Conservation (phyloP, 2,329 filamentous ascomycete genomes). For the Lachnellula hyalina region DNA sequence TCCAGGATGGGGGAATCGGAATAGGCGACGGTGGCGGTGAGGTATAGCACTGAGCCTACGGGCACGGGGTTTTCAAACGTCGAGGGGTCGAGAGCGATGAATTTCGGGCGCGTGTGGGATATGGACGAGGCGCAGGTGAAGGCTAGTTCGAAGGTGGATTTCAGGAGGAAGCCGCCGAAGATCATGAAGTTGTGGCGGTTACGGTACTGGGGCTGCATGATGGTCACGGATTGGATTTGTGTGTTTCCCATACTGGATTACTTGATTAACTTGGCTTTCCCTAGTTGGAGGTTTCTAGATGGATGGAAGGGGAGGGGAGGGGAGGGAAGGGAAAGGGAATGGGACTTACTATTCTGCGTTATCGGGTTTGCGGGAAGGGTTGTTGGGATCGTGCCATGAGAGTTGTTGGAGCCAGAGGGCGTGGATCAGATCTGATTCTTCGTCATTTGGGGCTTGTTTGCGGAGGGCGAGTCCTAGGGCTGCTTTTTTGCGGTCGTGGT, state of each 20-base stretch:
- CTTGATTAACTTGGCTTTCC: not conserved
- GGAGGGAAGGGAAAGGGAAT: too few relatives aligned
- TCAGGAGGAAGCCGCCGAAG: conserved; percentile 66
- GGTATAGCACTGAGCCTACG: conserved; percentile 64
- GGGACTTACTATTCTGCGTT: conserved; percentile 38
- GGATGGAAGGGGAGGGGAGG: not conserved
- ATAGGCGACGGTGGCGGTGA: conserved; percentile 62
- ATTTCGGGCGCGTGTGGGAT: conserved; percentile 60
- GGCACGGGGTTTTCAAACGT: conserved; percentile 70
- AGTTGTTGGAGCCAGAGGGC: conserved; percentile 63
- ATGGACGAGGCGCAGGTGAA: conserved; percentile 67
- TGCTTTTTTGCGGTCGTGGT: conserved; percentile 61
- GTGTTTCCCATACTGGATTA: conserved; percentile 56
- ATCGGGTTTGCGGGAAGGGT: conserved; percentile 45
- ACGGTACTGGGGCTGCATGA: conserved; percentile 68
- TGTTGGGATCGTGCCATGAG: conserved; percentile 56
- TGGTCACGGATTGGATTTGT: conserved; percentile 58
- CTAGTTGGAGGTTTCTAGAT: not conserved
- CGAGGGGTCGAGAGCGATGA: conserved; percentile 63
- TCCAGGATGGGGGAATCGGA: conserved; percentile 52
- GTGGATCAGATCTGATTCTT: conserved; percentile 65
- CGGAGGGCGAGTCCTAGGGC: conserved; percentile 53
- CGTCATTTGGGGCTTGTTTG: conserved; percentile 61
- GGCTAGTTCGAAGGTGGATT: conserved; percentile 66
- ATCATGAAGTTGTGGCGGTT: conserved; percentile 71